A percentile compares a stretch with the other conserved stretches of the same genome.
These are phyloP conservation scores for Phaeosphaeriaceae sp. DNA, from an alignment of 2,329 filamentous ascomycete species.

Conservation along the genomic window DNA sequence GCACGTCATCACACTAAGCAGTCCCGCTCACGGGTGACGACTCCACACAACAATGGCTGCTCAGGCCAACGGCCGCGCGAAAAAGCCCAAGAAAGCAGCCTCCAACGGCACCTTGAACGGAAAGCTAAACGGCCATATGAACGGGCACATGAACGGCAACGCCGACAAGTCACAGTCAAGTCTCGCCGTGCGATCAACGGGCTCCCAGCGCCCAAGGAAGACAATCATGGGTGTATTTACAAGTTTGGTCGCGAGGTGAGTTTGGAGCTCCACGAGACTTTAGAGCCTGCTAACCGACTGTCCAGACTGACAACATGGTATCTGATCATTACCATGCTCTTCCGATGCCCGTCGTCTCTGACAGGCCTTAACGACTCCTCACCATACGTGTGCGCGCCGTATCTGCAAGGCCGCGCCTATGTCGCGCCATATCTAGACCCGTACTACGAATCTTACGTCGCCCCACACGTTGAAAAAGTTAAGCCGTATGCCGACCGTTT, in stretches of 20 bases:
- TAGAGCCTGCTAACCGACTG: conserved; percentile 5
- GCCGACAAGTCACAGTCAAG: conserved; percentile 31
- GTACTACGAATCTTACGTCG: conserved; percentile 85
- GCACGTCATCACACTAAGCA: background rate
- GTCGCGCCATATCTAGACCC: conserved; percentile 79
- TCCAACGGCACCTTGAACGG: conserved; percentile 34
- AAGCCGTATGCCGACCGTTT: conserved; percentile 72
- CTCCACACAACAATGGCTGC: conserved; percentile 42
- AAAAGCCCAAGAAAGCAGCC: conserved; percentile 40
- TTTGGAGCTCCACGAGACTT: background rate
- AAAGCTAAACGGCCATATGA: conserved; percentile 29
- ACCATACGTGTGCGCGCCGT: conserved; percentile 82
- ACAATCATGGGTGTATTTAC: conserved; percentile 36
- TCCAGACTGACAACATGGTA: conserved; percentile 81
- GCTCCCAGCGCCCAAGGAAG: conserved; percentile 26
- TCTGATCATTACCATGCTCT: conserved; percentile 77
- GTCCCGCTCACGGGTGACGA: conserved; percentile 9
- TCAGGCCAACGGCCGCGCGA: conserved; percentile 47
- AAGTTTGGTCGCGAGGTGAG: conserved; percentile 43
- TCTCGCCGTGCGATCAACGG: conserved; percentile 17
- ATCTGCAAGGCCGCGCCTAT: conserved; percentile 70
- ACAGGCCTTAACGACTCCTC: conserved; percentile 72
- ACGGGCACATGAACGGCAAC: conserved; percentile 36
- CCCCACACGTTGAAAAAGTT: conserved; percentile 78
- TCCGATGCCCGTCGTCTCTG: conserved; percentile 78